phyloP scores from a whole-genome alignment of 768 basidiomycete species.

The Mycena olivaceomarginata region DNA sequence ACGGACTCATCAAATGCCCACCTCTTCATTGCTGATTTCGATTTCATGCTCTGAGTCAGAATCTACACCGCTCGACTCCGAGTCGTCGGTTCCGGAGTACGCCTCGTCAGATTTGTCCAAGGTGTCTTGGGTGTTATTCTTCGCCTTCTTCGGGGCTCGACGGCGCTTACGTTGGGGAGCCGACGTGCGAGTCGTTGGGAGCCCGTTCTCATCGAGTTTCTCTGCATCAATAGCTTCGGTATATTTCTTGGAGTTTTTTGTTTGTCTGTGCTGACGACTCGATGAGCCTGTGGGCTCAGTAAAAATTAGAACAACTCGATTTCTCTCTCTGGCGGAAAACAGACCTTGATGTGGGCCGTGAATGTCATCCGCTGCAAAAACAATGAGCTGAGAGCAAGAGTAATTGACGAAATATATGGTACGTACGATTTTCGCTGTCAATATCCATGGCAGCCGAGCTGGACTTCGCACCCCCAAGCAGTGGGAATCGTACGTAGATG shows the following conservation, averaged over 20 bases:
- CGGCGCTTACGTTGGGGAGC: constrained; percentile 6
- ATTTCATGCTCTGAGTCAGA: too few relatives aligned
- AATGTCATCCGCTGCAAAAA: background rate
- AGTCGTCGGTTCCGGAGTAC: too few relatives aligned
- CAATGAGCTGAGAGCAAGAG: background rate
- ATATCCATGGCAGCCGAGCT: background rate
- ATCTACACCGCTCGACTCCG: too few relatives aligned
- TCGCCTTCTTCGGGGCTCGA: background rate
- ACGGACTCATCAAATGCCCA: too few relatives aligned
- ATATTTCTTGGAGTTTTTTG: background rate
- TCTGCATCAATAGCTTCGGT: background rate
- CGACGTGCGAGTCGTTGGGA: background rate
- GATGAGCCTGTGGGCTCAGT: background rate
- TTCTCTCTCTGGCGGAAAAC: background rate
- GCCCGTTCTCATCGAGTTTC: background rate
- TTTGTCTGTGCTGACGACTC: background rate
- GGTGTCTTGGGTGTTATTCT: background rate
- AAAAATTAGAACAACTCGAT: background rate
- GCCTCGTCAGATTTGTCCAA: too few relatives aligned
- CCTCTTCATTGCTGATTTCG: too few relatives aligned
- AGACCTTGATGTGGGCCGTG: background rate
- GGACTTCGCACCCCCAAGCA: background rate
- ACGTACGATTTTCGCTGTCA: background rate
- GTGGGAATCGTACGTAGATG: background rate
- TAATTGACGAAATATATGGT: background rate